Percentiles rank a stretch among this genome's conserved stretches.
phyloP scores from a whole-genome alignment of 495 filamentous ascomycete genomes.

The Aspergillus sclerotioniger region DNA sequence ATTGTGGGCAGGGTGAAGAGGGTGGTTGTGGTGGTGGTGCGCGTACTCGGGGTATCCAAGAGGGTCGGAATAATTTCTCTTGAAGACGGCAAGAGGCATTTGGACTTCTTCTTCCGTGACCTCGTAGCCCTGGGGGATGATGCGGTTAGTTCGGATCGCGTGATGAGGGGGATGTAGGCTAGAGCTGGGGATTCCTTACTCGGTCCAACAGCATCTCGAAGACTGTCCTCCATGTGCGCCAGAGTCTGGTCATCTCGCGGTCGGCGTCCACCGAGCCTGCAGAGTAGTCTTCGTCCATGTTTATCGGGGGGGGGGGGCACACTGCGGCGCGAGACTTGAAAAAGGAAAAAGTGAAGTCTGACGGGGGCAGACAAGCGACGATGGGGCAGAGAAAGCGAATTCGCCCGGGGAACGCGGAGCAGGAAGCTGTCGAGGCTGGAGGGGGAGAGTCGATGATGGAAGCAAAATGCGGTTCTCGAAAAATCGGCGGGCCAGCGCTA shows the following conservation, averaged over 20 bases:
- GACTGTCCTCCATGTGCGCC: constrained; percentile 84
- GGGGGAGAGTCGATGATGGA: neutral
- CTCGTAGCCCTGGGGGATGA: constrained; percentile 77
- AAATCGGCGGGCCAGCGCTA: constrained; percentile 32
- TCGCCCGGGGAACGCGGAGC: constrained; percentile 7
- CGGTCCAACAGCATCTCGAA: constrained; percentile 85
- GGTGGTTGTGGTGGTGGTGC: neutral
- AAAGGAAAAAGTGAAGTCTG: neutral
- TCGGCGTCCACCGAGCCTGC: constrained; percentile 54
- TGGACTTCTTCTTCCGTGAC: constrained; percentile 83
- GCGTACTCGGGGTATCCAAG: constrained; percentile 72
- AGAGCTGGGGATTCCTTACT: constrained; percentile 45
- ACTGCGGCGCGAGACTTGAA: constrained; percentile 11
- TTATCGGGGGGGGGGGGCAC: constrained; percentile 17
- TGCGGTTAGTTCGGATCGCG: constrained; percentile 5
- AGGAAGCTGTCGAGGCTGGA: neutral
- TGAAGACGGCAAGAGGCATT: constrained; percentile 77
- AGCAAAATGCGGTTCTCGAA: constrained; percentile 19
- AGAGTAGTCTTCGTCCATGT: constrained; percentile 55
- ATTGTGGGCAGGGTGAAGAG: constrained; percentile 1
- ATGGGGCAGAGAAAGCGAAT: constrained; percentile 6
- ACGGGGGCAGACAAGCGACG: neutral
- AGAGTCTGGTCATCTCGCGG: constrained; percentile 69
- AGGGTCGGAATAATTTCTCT: constrained; percentile 58
- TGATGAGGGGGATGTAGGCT: neutral